Evolutionary conservation across 2,329 filamentous ascomycete species (phyloP), one percentile per base, ranked within the genome.

Genomic region (Colletotrichum tropicale): DNA sequence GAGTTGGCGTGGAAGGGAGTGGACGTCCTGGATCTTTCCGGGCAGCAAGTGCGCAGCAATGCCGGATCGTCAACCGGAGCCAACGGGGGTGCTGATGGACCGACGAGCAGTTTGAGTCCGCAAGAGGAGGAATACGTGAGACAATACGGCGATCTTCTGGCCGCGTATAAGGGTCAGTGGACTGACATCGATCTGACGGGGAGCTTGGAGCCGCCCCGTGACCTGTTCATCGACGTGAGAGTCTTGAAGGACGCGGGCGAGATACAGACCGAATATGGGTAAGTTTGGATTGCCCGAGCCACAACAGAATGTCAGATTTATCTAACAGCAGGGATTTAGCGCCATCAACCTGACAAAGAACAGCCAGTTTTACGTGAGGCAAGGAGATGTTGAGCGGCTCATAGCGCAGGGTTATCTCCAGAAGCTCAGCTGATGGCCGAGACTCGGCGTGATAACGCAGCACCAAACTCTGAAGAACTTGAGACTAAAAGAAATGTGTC

Each of bases 191-290:
- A 99, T 85, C 88, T 99, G 70, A 98, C 97, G 4, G 97, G 97
- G 36, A 97, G 94, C 81, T 87, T 99, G 82, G 96, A 98, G 82
- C 97, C 97, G 28, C 97, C 97, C n/a, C 92, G 92, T 80, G 97
- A 99, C 85, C 87, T 99, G 69, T 99, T 98, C 84, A 98, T 99
- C 80, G 97, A 99, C 84, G 97, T 99, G 43, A 90, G 97, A 62
- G 97, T 99, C 65, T 86, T 99, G 78, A 98, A 97, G 84, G 97
- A 99, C 87, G 97, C 96, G 2, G 97, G 98, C 6, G 97, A 99
- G 88, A 98, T 99, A 78, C 96, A 99, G 87, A 99, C 97, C 0
- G 98, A 99, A 88, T 99, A 99, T 83, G 97, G 97, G 94, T 98
- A 89, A 85, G 93, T 88, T 68, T 18, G 12, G 24, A 32, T 30